phyloP scores from a whole-genome alignment of 2,329 filamentous ascomycete genomes.

The Colletotrichum lindemuthianum region DNA sequence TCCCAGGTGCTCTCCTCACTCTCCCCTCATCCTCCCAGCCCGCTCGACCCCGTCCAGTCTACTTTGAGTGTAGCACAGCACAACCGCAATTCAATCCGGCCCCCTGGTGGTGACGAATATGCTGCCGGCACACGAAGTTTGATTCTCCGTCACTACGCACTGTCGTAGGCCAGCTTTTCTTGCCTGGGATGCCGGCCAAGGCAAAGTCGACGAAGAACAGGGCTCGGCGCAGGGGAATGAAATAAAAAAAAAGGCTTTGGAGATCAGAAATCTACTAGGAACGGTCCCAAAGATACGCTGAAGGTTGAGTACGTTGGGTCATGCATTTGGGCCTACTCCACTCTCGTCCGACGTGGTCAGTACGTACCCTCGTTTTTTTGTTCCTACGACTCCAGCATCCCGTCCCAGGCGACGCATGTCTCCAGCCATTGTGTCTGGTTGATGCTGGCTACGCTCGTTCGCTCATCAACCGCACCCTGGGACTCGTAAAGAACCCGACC shows the following conservation, averaged over 20 bases:
- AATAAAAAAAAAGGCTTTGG: too few relatives aligned
- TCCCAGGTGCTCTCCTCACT: neutral
- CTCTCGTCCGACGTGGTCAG: conserved; percentile 24
- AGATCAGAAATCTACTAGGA: conserved; percentile 2
- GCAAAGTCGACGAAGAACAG: neutral
- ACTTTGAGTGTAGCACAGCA: conserved; percentile 1
- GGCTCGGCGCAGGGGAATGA: neutral
- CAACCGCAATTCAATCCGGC: neutral
- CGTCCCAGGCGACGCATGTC: conserved; percentile 25
- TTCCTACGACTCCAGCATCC: conserved; percentile 20
- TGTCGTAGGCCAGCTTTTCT: neutral
- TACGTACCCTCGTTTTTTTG: conserved; percentile 27
- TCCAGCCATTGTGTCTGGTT: conserved; percentile 31
- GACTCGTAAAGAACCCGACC: conserved; percentile 18
- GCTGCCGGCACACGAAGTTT: neutral
- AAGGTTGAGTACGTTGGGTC: conserved; percentile 34
- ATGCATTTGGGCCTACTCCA: conserved; percentile 33
- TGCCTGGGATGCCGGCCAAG: neutral
- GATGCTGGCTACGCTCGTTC: conserved; percentile 32
- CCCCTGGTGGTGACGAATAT: neutral
- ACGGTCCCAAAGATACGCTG: conserved; percentile 33
- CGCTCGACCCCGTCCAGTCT: neutral
- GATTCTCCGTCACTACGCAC: too few relatives aligned
- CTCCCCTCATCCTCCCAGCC: neutral
- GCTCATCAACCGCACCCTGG: conserved; percentile 22